These are phyloP conservation scores for Entoloma clypeatum DNA, from an alignment of 1,284 basidiomycete genomes.

Conservation along the genomic window DNA sequence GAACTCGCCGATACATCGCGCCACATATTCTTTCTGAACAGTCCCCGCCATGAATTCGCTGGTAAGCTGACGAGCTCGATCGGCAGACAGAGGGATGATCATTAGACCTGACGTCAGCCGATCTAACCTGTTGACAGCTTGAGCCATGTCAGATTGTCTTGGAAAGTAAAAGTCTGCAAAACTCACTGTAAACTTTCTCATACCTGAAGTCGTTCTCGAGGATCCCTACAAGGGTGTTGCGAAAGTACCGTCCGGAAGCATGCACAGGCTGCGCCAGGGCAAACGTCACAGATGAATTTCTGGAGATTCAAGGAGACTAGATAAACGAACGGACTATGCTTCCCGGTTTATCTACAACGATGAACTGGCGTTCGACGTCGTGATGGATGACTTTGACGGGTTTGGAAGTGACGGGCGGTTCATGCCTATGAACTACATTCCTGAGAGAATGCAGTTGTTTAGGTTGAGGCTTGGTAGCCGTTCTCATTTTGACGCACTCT, in stretches of 20 bases:
- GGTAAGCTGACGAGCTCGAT: conserved; percentile 71
- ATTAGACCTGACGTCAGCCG: conserved; percentile 94
- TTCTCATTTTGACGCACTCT: conserved; percentile 66
- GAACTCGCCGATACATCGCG: conserved; percentile 81
- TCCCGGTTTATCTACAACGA: conserved; percentile 94
- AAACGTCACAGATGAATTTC: conserved; percentile 7
- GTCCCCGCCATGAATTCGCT: conserved; percentile 79
- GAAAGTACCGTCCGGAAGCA: conserved; percentile 83
- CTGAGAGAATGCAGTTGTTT: too few species aligned
- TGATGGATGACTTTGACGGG: conserved; percentile 80
- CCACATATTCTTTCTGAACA: conserved; percentile 90
- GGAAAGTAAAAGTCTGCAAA: conserved; percentile 2
- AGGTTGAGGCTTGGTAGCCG: too few species aligned
- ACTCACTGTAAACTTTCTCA: conserved; percentile 79
- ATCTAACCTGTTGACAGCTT: conserved; percentile 94
- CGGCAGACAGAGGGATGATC: conserved; percentile 82
- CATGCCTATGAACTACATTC: conserved; percentile 93
- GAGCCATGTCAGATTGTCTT: conserved; percentile 3
- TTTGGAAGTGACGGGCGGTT: conserved; percentile 89
- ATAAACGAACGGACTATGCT: conserved; percentile 70
- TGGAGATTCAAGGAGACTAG: conserved; percentile 9
- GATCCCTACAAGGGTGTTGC: conserved; percentile 86
- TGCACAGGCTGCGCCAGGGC: conserved; percentile 69
- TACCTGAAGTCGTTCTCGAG: conserved; percentile 84
- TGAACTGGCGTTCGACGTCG: conserved; percentile 76